phyloP scores from a whole-genome alignment of 306 rosid species.

The Nissolia schottii region DNA sequence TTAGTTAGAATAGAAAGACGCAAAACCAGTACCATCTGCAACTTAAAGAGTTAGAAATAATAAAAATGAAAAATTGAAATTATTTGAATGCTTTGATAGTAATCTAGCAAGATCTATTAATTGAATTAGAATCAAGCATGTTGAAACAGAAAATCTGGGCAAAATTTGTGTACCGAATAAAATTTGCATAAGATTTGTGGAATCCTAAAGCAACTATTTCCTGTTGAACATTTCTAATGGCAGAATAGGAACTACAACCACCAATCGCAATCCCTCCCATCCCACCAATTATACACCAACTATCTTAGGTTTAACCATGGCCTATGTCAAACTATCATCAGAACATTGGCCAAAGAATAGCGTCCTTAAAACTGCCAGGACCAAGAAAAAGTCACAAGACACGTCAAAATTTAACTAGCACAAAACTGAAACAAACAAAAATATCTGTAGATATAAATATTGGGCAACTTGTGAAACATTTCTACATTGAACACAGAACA shows the following conservation, averaged over 20 bases:
- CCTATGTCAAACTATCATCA: not conserved
- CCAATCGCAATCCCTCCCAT: not conserved
- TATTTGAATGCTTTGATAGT: not conserved
- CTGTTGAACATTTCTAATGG: not conserved
- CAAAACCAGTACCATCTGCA: not conserved
- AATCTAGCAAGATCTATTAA: not conserved
- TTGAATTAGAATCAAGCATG: not conserved
- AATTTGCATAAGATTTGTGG: not conserved
- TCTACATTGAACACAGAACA: not conserved
- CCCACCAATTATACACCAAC: constrained; percentile 4
- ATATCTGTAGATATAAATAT: not conserved
- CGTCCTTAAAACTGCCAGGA: not conserved
- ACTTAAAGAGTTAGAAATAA: not conserved
- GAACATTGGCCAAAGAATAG: not conserved
- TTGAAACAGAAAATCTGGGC: not conserved
- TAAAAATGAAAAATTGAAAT: not conserved
- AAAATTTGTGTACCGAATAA: not conserved
- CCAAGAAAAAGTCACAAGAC: not conserved
- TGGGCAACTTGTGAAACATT: not conserved
- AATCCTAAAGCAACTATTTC: not conserved
- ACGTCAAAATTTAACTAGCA: not conserved
- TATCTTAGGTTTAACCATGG: not conserved
- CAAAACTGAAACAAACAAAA: not conserved
- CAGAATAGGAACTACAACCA: not conserved
- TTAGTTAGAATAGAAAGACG: not conserved